These are phyloP conservation scores for Globisporangium camurandrum DNA, from an alignment of 352 stramenopile genomes.

Conservation along the genomic window DNA sequence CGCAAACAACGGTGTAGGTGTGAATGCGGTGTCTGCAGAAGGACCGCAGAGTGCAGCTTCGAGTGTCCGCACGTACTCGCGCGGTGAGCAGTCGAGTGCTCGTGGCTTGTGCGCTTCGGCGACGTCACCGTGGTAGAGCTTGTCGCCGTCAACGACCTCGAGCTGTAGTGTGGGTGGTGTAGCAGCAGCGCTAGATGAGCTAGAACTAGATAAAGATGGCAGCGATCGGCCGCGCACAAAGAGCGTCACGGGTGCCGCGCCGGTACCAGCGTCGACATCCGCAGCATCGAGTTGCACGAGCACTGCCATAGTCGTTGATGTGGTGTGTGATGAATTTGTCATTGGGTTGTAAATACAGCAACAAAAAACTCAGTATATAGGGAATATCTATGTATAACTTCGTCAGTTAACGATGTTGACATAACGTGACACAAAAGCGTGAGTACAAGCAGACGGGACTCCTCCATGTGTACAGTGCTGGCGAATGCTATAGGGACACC, in stretches of 20 bases:
- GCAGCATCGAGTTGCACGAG: constrained; percentile 18
- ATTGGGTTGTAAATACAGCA: too few relatives aligned
- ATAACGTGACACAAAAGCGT: too few relatives aligned
- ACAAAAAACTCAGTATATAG: too few relatives aligned
- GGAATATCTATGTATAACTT: too few relatives aligned
- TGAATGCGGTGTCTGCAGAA: too few relatives aligned
- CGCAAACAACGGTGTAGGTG: constrained; percentile 14
- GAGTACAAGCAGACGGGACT: too few relatives aligned
- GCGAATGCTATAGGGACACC: too few relatives aligned
- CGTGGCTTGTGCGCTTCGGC: constrained; percentile 26
- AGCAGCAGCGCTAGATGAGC: too few relatives aligned
- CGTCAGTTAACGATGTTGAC: too few relatives aligned
- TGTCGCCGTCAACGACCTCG: constrained; percentile 19
- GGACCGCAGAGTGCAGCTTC: constrained; percentile 17
- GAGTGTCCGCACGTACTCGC: constrained; percentile 26
- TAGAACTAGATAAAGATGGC: not conserved
- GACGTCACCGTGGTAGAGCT: constrained; percentile 25
- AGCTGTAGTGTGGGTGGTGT: constrained; percentile 15
- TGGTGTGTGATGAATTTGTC: too few relatives aligned
- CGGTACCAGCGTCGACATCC: constrained; percentile 12
- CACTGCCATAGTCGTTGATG: not conserved
- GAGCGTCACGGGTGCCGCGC: constrained; percentile 1
- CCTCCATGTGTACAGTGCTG: too few relatives aligned
- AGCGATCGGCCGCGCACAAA: constrained; percentile 21
- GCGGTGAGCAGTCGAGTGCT: constrained; percentile 31